Evolutionary conservation across 2,329 filamentous ascomycete genomes (phyloP).

Genomic region (Trichophyton verrucosum): DNA sequence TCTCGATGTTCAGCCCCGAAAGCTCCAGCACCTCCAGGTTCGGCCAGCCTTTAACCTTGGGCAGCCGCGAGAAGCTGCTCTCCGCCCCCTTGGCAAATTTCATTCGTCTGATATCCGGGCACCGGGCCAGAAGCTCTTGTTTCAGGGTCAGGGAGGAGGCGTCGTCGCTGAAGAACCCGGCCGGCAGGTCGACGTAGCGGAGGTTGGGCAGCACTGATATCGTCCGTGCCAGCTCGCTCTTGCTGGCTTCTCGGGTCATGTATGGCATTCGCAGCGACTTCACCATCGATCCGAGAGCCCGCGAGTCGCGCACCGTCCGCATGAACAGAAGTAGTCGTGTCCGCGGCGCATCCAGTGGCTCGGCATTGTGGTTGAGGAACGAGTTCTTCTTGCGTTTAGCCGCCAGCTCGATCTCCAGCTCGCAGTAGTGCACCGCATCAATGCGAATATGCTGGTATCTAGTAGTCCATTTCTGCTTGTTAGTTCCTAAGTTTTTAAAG

Average conservation of each 20-base stretch:
- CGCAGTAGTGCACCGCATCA: constrained; percentile 88
- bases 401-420: constrained; percentile 67
- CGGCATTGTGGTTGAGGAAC: constrained; percentile 62
- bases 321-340: constrained; percentile 66
- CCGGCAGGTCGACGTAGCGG: constrained; percentile 79
- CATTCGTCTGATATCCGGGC: constrained; percentile 79
- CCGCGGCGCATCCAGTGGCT: constrained; percentile 67
- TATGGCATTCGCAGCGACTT: constrained; percentile 80
- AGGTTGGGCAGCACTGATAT: constrained; percentile 76
- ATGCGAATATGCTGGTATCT: constrained; percentile 86
- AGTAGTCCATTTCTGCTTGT: constrained; percentile 25
- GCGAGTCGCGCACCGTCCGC: constrained; percentile 68
- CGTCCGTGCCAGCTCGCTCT: constrained; percentile 70
- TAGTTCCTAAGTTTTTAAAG: neutral
- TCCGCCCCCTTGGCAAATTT: constrained; percentile 69
- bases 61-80: constrained; percentile 58
- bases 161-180: constrained; percentile 76
- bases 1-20: constrained; percentile 26
- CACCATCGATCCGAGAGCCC: constrained; percentile 56
- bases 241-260: constrained; percentile 82
- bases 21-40: constrained; percentile 34
- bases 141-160: constrained; percentile 60
- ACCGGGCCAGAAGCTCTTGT: constrained; percentile 72
- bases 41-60: constrained; percentile 38
- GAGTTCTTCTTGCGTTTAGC: constrained; percentile 65